Evolutionary conservation across 108 stramenopile genomes (phyloP).

Genomic region (Hondaea fermentalgiana): DNA sequence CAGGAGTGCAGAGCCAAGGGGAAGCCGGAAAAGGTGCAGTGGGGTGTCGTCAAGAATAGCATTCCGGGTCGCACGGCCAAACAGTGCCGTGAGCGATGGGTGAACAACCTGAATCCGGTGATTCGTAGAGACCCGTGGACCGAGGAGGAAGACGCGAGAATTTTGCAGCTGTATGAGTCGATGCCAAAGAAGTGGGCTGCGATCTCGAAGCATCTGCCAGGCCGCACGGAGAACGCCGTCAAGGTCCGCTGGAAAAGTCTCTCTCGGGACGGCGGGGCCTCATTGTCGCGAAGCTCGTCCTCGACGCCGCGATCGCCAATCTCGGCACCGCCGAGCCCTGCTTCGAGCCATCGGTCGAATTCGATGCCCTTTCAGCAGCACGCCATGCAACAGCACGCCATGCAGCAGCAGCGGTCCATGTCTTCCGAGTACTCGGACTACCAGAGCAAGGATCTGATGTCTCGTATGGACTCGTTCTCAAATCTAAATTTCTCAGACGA

Average conservation of each 20-base stretch:
- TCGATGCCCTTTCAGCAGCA: background rate
- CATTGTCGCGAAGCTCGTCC: background rate
- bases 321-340: background rate
- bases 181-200: slow-evolving; percentile 41
- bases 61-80: slow-evolving; percentile 94
- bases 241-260: slow-evolving; percentile 52
- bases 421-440: too few species aligned
- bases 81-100: slow-evolving; percentile 94
- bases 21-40: slow-evolving; percentile 56
- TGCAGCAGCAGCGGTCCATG: background rate
- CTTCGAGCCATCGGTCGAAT: too few species aligned
- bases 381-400: background rate
- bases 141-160: slow-evolving; percentile 64
- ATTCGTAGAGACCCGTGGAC: slow-evolving; percentile 81
- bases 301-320: background rate
- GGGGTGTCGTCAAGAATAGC: slow-evolving; percentile 75
- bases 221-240: slow-evolving; percentile 60
- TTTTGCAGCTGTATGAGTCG: background rate
- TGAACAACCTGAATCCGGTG: slow-evolving; percentile 75
- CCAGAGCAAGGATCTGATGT: too few species aligned
- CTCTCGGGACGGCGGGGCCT: background rate
- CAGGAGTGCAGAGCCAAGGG: slow-evolving; percentile 25
- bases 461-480: too few species aligned
- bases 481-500: too few species aligned
- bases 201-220: slow-evolving; percentile 56